A percentile compares a stretch with the other conserved stretches of the same genome.
Conservation (phyloP, 2,329 filamentous ascomycete genomes). For the Ilyonectria robusta region DNA sequence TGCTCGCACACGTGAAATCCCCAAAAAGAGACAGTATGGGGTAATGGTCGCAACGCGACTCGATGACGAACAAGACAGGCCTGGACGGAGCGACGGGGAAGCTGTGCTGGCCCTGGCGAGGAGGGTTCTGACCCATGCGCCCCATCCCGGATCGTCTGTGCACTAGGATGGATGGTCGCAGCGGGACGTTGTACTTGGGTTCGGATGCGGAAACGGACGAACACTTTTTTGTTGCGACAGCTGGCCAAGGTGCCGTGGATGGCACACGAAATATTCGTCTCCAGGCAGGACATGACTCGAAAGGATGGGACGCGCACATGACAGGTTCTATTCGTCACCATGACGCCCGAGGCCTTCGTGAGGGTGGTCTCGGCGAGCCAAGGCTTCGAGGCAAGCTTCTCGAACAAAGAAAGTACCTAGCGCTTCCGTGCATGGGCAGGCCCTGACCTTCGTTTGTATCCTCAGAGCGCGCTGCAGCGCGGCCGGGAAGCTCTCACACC, state of each 20-base stretch:
- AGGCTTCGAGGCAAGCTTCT: slow-evolving; percentile 1
- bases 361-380: slow-evolving; percentile 1
- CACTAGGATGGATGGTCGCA: slow-evolving; percentile 12
- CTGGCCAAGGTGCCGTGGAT: background rate
- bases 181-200: background rate
- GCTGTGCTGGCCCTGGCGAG: slow-evolving; percentile 19
- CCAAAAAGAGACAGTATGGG: slow-evolving; percentile 19
- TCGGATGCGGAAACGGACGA: background rate
- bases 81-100: slow-evolving; percentile 22
- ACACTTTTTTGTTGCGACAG: background rate
- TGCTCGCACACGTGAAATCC: slow-evolving; percentile 17
- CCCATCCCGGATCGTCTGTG: slow-evolving; percentile 29
- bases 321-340: background rate
- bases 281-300: background rate
- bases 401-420: slow-evolving; percentile 1
- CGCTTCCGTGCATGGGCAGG: background rate
- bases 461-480: slow-evolving; percentile 6
- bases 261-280: background rate
- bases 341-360: background rate
- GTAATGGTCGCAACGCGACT: slow-evolving; percentile 14
- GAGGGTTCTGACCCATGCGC: slow-evolving; percentile 29
- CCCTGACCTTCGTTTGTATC: background rate
- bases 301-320: background rate
- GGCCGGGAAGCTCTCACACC: slow-evolving; percentile 16
- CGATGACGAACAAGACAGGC: slow-evolving; percentile 10